Percentiles rank a stretch among this genome's conserved stretches.
Conservation (phyloP, 2,329 filamentous ascomycete genomes). For the Fusarium oxysporum region DNA sequence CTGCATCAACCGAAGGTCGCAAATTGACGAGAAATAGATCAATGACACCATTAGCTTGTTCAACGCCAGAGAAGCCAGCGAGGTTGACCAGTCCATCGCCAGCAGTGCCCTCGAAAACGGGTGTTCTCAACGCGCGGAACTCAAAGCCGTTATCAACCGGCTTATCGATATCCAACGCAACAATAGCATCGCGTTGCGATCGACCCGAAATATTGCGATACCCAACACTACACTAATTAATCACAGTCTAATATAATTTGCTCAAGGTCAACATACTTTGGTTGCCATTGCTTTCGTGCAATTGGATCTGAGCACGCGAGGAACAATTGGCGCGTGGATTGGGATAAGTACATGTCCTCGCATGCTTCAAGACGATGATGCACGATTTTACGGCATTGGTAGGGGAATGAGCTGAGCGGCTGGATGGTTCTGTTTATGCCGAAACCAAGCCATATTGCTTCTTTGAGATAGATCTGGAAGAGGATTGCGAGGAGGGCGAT, state of each 20-base stretch:
- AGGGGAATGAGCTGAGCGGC: constrained; percentile 40
- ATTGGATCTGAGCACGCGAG: constrained; percentile 41
- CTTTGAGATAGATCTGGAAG: constrained; percentile 42
- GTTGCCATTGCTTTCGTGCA: constrained; percentile 32
- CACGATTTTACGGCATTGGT: constrained; percentile 40
- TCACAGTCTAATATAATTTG: neutral
- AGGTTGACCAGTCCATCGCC: constrained; percentile 49
- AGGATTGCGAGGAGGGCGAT: constrained; percentile 23
- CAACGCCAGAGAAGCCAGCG: constrained; percentile 47
- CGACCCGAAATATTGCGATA: constrained; percentile 45
- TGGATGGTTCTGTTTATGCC: constrained; percentile 37
- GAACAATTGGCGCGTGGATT: constrained; percentile 39
- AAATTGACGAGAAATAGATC: constrained; percentile 36
- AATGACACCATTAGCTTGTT: constrained; percentile 32
- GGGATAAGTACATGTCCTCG: constrained; percentile 45
- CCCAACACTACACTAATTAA: constrained; percentile 12
- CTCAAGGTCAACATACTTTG: constrained; percentile 18
- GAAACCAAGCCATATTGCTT: constrained; percentile 36
- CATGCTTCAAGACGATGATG: constrained; percentile 37
- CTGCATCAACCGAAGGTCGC: constrained; percentile 22
- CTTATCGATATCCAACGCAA: constrained; percentile 50
- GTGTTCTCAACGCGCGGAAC: constrained; percentile 41
- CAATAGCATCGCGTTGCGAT: constrained; percentile 47
- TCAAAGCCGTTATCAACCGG: constrained; percentile 34
- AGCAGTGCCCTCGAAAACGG: constrained; percentile 45